These are phyloP conservation scores for Debaryomyces fabryi DNA, from an alignment of 1,139 yeast species.

Conservation along the genomic window DNA sequence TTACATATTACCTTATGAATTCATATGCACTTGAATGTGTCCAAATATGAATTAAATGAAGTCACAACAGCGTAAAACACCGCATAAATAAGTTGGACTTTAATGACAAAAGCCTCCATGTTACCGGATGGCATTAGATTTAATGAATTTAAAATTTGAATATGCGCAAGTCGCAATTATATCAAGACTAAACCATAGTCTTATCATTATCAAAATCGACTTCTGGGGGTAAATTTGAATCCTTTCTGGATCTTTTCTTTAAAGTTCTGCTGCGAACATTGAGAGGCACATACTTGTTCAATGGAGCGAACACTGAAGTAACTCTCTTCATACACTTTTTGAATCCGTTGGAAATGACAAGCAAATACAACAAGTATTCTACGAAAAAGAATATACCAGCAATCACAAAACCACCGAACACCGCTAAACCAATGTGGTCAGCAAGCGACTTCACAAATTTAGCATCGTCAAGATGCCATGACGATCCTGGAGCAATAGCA, in stretches of 20 bases:
- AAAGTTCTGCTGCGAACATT: conserved; percentile 15
- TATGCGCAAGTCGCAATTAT: neutral
- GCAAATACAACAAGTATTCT: conserved; percentile 65
- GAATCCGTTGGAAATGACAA: conserved; percentile 37
- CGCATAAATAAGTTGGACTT: neutral
- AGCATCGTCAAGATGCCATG: conserved; percentile 91
- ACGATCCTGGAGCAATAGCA: conserved; percentile 74
- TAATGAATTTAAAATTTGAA: neutral
- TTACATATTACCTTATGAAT: neutral
- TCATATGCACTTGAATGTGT: neutral
- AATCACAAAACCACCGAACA: conserved; percentile 64
- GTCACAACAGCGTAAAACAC: neutral
- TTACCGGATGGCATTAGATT: neutral
- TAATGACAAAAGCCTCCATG: neutral
- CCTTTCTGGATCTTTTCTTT: conserved; percentile 54
- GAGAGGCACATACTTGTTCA: conserved; percentile 1
- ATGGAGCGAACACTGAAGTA: conserved; percentile 1
- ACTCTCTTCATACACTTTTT: conserved; percentile 27
- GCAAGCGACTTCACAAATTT: conserved; percentile 70
- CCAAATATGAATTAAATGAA: neutral
- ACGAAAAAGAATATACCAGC: conserved; percentile 58
- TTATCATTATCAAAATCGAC: conserved; percentile 36
- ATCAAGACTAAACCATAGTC: conserved; percentile 6
- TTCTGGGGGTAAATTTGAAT: conserved; percentile 51
- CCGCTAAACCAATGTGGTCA: conserved; percentile 69